These are phyloP conservation scores for Terfezia boudieri DNA, from an alignment of 495 filamentous ascomycete species.

Conservation along the genomic window DNA sequence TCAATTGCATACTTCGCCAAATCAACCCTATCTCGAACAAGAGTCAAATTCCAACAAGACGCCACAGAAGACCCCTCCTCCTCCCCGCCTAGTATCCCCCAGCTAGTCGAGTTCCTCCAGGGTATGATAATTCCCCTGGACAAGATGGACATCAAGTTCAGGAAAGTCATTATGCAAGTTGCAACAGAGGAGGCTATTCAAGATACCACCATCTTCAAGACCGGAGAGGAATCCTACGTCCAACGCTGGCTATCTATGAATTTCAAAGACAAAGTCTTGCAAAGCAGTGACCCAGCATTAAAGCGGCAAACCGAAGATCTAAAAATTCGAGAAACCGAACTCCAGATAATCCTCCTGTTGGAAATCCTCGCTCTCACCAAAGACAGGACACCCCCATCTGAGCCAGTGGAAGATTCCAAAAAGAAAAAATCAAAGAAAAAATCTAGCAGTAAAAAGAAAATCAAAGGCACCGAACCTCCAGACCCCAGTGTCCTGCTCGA, in stretches of 20 bases:
- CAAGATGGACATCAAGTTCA: conserved; percentile 72
- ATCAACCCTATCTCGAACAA: conserved; percentile 71
- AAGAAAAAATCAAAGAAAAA: conserved; percentile 20
- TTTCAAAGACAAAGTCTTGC: conserved; percentile 15
- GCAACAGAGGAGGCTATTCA: conserved; percentile 39
- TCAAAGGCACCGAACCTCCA: conserved; percentile 27
- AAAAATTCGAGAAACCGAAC: conserved; percentile 37
- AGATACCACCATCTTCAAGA: conserved; percentile 23
- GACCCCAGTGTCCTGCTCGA: conserved; percentile 49
- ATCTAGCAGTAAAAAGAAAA: conserved; percentile 20
- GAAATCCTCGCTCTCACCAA: conserved; percentile 64
- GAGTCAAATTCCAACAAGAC: conserved; percentile 47
- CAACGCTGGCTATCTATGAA: conserved; percentile 51
- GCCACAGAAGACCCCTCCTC: conserved; percentile 22
- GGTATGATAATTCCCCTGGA: conserved; percentile 47
- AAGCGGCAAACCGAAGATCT: conserved; percentile 17
- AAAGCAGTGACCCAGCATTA: conserved; percentile 7
- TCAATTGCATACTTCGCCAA: conserved; percentile 95
- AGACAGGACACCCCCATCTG: conserved; percentile 20
- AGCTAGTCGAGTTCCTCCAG: conserved; percentile 46
- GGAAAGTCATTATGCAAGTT: conserved; percentile 45
- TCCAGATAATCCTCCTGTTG: conserved; percentile 76
- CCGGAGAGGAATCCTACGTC: conserved; percentile 45
- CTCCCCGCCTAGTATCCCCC: conserved; percentile 8
- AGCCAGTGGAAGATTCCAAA: conserved; percentile 20